These are phyloP conservation scores for Epithele typhae DNA, from an alignment of 768 basidiomycete genomes.

Conservation along the genomic window DNA sequence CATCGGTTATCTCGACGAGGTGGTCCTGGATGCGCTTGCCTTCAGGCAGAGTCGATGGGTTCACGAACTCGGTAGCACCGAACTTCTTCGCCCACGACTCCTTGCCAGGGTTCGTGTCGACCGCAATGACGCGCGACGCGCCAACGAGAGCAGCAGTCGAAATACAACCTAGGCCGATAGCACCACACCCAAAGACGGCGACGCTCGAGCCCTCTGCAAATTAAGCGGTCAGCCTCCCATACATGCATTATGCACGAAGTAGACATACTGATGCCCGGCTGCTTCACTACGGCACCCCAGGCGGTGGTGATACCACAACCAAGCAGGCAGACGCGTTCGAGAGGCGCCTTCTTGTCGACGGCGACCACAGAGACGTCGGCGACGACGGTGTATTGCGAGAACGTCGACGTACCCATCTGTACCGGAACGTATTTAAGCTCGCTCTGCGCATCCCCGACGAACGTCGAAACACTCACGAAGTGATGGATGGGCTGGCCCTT, in stretches of 20 bases:
- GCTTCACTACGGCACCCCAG: slow-evolving; percentile 93
- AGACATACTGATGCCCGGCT: slow-evolving; percentile 72
- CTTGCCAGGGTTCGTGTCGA: slow-evolving; percentile 87
- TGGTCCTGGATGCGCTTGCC: slow-evolving; percentile 87
- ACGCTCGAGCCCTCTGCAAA: slow-evolving; percentile 73
- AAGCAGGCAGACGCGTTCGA: slow-evolving; percentile 95
- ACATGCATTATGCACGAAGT: not conserved
- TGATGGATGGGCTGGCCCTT: slow-evolving; percentile 86
- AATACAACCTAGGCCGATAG: slow-evolving; percentile 92
- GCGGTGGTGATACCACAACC: slow-evolving; percentile 98
- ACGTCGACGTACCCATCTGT: slow-evolving; percentile 98
- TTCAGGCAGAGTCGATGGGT: slow-evolving; percentile 67
- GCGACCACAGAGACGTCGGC: slow-evolving; percentile 96
- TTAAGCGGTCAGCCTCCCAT: not conserved
- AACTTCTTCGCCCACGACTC: slow-evolving; percentile 88
- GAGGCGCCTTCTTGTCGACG: slow-evolving; percentile 78
- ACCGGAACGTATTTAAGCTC: not conserved
- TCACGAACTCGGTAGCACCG: slow-evolving; percentile 93
- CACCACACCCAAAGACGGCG: slow-evolving; percentile 95
- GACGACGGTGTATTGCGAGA: slow-evolving; percentile 99
- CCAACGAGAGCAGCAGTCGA: slow-evolving; percentile 74
- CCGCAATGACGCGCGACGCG: slow-evolving; percentile 85
- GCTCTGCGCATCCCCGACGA: too few species aligned
- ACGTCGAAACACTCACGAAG: slow-evolving; percentile 66
- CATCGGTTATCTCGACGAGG: slow-evolving; percentile 90